phyloP scores from a whole-genome alignment of 192 early-diverging fungal species.

The Chytriomyces hyalinus region DNA sequence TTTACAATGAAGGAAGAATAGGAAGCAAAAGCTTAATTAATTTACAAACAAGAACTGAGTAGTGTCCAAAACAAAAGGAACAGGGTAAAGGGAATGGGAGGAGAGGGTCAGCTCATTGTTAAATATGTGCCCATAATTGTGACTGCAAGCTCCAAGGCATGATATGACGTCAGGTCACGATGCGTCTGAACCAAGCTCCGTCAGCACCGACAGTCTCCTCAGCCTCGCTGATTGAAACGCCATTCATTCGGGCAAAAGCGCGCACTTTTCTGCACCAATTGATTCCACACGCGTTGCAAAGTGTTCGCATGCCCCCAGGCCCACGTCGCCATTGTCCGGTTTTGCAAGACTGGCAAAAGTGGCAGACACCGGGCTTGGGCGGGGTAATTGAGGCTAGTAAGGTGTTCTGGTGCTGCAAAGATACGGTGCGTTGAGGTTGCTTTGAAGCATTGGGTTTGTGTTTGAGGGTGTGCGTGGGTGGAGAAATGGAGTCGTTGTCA shows the following conservation, averaged over 20 bases:
- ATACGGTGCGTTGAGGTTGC: background rate
- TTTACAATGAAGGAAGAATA: too few relatives aligned
- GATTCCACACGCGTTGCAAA: constrained; percentile 93
- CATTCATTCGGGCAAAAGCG: constrained; percentile 6
- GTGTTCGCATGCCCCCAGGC: constrained; percentile 86
- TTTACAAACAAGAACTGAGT: too few relatives aligned
- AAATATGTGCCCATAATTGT: too few relatives aligned
- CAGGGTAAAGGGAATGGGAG: too few relatives aligned
- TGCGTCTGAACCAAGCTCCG: constrained; percentile 27
- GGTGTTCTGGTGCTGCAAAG: background rate
- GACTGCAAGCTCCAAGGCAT: too few relatives aligned
- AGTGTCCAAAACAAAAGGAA: too few relatives aligned
- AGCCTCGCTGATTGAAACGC: constrained; percentile 8
- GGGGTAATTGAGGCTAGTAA: background rate
- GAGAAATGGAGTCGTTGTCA: too few relatives aligned
- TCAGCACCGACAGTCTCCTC: constrained; percentile 26
- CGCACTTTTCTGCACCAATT: constrained; percentile 45
- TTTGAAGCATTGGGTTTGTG: background rate
- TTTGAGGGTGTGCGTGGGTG: background rate
- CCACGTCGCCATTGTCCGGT: constrained; percentile 96
- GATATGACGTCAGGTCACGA: background rate
- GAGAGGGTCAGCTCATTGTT: too few relatives aligned
- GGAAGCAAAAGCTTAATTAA: too few relatives aligned
- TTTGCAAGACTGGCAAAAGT: constrained; percentile 78
- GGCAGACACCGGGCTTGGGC: constrained; percentile 34